phyloP scores from a whole-genome alignment of 2,329 filamentous ascomycete genomes.

The Aspergillus sergii region DNA sequence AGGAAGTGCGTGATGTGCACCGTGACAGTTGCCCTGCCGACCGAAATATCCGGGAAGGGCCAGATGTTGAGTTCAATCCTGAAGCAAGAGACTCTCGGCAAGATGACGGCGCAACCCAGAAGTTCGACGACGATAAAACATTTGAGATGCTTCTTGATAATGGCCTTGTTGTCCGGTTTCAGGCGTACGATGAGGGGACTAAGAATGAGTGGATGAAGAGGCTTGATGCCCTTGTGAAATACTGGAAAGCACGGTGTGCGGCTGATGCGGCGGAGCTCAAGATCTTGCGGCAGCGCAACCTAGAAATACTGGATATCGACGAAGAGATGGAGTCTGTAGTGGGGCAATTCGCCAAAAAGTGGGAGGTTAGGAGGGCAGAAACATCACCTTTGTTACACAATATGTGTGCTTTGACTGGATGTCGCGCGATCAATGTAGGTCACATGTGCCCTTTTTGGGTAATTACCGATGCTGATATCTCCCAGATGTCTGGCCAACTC shows the following conservation, averaged over 20 bases:
- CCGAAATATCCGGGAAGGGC: conserved; percentile 53
- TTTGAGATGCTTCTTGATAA: conserved; percentile 66
- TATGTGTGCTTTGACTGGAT: conserved; percentile 66
- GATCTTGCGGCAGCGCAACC: conserved; percentile 58
- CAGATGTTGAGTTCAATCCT: conserved; percentile 59
- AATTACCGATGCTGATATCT: neutral
- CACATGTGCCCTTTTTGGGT: neutral
- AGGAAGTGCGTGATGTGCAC: conserved; percentile 58
- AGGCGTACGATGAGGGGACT: conserved; percentile 59
- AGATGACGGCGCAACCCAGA: conserved; percentile 57
- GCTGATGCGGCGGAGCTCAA: conserved; percentile 62
- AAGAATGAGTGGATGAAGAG: conserved; percentile 65
- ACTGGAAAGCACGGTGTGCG: conserved; percentile 62
- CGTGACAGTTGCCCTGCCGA: conserved; percentile 57
- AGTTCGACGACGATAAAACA: conserved; percentile 59
- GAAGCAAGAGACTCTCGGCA: conserved; percentile 48
- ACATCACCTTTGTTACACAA: conserved; percentile 69
- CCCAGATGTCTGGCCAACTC: conserved; percentile 60
- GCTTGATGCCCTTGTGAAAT: conserved; percentile 58
- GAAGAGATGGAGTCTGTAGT: conserved; percentile 66
- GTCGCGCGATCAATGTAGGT: conserved; percentile 59
- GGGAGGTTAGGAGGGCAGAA: conserved; percentile 66
- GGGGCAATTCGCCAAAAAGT: conserved; percentile 68
- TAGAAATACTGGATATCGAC: conserved; percentile 63
- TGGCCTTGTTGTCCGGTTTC: conserved; percentile 62